A percentile compares a stretch with the other conserved stretches of the same genome.
Conservation (phyloP, 139 green algal species). For the Micromonas pusilla region DNA sequence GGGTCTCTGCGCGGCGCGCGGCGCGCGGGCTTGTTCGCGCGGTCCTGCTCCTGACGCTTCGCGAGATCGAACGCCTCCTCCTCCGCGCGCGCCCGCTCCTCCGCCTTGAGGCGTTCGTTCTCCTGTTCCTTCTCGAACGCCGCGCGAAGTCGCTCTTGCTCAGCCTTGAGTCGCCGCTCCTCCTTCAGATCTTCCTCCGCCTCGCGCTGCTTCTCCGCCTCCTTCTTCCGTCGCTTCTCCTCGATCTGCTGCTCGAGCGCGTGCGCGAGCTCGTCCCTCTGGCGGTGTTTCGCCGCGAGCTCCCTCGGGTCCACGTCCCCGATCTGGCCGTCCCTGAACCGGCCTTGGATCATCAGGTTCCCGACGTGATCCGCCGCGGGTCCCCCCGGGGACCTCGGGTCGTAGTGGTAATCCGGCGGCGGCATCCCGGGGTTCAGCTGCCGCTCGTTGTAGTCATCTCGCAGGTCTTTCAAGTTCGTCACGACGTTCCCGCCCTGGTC, state of each 20-base stretch:
- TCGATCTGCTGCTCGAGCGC: slow-evolving; percentile 9
- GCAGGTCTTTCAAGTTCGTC: not conserved
- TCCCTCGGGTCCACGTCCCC: not conserved
- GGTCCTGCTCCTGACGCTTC: too few relatives aligned
- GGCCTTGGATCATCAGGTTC: too few relatives aligned
- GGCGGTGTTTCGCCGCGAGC: not conserved
- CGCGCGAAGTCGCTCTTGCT: not conserved
- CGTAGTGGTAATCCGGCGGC: too few relatives aligned
- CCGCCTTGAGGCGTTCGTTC: not conserved
- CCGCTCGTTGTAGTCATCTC: not conserved
- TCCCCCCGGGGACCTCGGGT: too few relatives aligned
- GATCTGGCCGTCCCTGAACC: not conserved
- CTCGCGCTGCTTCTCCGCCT: not conserved
- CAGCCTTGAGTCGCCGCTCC: not conserved
- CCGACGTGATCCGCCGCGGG: too few relatives aligned
- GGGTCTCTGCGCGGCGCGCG: not conserved
- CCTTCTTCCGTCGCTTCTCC: slow-evolving; percentile 5
- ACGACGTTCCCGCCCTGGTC: not conserved
- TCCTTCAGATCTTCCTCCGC: not conserved
- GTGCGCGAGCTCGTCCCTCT: not conserved
- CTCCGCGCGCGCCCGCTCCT: slow-evolving; percentile 32
- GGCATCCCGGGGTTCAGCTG: too few relatives aligned
- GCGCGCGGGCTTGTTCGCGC: not conserved
- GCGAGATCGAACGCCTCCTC: not conserved
- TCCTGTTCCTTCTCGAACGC: slow-evolving; percentile 4